Evolutionary conservation across 2,329 filamentous ascomycete genomes (phyloP), one percentile per base, ranked within the genome.

Genomic region (Tolypocladium paradoxum): DNA sequence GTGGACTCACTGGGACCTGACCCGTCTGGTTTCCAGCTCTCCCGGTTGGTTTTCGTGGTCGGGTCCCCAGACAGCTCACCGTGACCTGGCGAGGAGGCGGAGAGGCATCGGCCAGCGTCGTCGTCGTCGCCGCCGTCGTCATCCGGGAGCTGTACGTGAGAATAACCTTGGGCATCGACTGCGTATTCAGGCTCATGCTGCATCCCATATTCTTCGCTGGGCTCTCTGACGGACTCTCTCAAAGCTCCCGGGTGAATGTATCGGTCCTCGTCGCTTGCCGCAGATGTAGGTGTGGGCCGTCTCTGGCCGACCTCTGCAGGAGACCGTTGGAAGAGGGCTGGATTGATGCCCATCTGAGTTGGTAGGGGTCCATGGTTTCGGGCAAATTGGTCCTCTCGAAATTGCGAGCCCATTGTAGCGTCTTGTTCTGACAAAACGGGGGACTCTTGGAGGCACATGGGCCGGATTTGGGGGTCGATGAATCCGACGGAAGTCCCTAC

Each of bases 401-500:
- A 29, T 37, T 18, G 34, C 20, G 34, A 8, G 14, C 12, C 24
- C 8, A 38, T 14, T 2, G 35, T 8, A 18, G 27, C 14, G n/a
- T n/a, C 22, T 22, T 38, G 18, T 34, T 14, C 53, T 9, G 33
- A 24, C 14, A 38, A n/a, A 14, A 34, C 20, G 20, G 56, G 53
- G 12, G 61, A 56, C n/a, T 59, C 57, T 22, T 53, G 49, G 12
- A 60, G 49, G 12, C 53, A 50, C 49, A 54, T 34, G 6, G 56
- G 51, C 27, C 55, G 56, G 34, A 50, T 49, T 33, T 56, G 53
- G 6, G 57, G 45, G 22, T 59, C 55, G 38, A 62, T 20, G 36
- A 61, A 60, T 35, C 55, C 61, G 31, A 64, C 54, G 6, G 61
- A 58, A 46, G 58, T 61, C 24, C 62, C 64, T 45, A 68, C 57